Base-by-base conservation (phyloP, 2,329 filamentous ascomycete species). In the Aspergillus ruber region DNA sequence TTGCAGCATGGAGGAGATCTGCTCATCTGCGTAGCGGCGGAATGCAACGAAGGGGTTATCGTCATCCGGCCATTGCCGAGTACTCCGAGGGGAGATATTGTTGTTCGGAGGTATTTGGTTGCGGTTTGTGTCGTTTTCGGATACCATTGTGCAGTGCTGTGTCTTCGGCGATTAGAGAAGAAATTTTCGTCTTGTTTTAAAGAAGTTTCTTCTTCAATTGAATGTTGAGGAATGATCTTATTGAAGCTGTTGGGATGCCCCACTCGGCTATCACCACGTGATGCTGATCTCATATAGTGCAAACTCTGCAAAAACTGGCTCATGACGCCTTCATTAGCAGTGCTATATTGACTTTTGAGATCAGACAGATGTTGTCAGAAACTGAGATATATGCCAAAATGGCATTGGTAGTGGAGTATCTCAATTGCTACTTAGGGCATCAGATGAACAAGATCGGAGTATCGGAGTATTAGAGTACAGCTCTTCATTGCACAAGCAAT, bases 31-130 rank as follows among this genome's bases (percentile, higher is more conserved):
- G 60, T 79, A 81, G 52, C 76, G 77, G 55, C 81, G 80, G 66
- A 83, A 82, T 25, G 74, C 70, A 47, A 81, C 74, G 63, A 83
- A 82, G 1, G 80, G 78, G 50, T 81, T 81, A 50, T 71, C 64
- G 49, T 69, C 61, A 45, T 71, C 62, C 38, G 50, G 46, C 56
- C 56, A 57, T 48, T 51, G 48, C 27, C 53, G 52, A 13, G 53
- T 47, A 49, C 49, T 47, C 42, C 56, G 44, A 48, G 44, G 50
- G 48, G 42, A 45, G 46, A 43, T 46, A 21, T 48, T 48, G 43
- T 54, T 43, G 27, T 46, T 43, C 8, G 51, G 7, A 6, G 48
- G 41, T 4, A 40, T 42, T 13, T 43, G 44, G 12, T 54, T 45
- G 33, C 46, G 45, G 25, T 53, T 51, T n/a, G 44, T 12, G 25